These are phyloP conservation scores for Citrus medica DNA, from an alignment of 345 rosid genomes.

Conservation along the genomic window DNA sequence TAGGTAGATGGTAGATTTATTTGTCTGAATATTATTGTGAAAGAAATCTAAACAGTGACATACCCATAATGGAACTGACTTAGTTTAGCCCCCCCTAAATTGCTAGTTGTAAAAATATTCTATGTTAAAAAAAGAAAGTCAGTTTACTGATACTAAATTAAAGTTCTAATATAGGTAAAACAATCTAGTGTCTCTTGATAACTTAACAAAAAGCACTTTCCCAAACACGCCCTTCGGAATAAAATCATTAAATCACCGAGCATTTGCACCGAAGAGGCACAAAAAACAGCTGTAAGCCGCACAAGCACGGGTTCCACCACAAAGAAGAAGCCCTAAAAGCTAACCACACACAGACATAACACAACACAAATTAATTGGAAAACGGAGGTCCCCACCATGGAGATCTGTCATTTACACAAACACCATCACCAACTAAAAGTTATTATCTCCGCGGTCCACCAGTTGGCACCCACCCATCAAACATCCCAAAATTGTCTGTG, in stretches of 20 bases:
- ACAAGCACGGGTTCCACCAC: background rate
- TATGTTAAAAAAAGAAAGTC: background rate
- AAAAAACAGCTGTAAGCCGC: conserved; percentile 15
- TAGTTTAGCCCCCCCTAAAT: background rate
- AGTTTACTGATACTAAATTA: too few relatives aligned
- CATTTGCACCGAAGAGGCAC: background rate
- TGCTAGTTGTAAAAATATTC: background rate
- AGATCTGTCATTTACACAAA: background rate
- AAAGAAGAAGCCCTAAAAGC: background rate
- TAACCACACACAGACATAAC: background rate
- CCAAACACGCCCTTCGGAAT: background rate
- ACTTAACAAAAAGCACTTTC: background rate
- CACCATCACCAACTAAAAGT: background rate
- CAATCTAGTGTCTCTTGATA: background rate
- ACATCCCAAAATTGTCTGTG: background rate
- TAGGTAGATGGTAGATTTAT: too few relatives aligned
- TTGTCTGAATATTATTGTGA: too few relatives aligned
- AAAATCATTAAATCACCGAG: background rate
- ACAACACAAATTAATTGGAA: background rate
- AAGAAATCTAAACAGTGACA: too few relatives aligned
- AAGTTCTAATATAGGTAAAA: too few relatives aligned
- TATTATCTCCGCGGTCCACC: background rate
- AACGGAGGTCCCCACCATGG: background rate
- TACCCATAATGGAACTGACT: too few relatives aligned
- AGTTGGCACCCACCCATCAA: background rate